Percentiles rank a stretch among this genome's conserved stretches.
These are phyloP conservation scores for Cercospora sp. DNA, from an alignment of 2,329 filamentous ascomycete genomes.

Conservation along the genomic window DNA sequence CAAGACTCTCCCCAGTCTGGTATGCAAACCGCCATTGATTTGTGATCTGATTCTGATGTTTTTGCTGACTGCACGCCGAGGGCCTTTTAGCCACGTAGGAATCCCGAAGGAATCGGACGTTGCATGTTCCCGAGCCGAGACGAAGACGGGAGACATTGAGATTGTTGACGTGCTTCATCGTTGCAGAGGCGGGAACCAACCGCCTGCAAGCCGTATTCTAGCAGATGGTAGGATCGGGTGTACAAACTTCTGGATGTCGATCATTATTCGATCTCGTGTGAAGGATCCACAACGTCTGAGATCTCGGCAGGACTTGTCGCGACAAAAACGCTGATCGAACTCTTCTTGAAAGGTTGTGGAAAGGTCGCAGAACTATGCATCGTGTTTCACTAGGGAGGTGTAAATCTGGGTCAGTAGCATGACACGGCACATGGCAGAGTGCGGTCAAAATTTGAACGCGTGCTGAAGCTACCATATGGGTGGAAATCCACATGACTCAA, in stretches of 20 bases:
- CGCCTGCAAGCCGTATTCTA: neutral
- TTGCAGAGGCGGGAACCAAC: neutral
- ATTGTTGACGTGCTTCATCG: neutral
- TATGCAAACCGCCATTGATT: neutral
- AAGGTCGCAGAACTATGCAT: neutral
- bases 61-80: neutral
- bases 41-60: neutral
- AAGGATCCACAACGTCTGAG: neutral
- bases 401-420: neutral
- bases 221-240: neutral
- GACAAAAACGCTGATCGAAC: neutral
- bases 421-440: neutral
- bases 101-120: neutral
- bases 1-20: neutral
- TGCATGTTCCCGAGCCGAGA: neutral
- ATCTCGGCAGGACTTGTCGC: neutral
- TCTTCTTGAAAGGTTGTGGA: neutral
- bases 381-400: neutral
- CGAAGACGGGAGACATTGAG: neutral
- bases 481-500: neutral
- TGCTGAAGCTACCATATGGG: neutral
- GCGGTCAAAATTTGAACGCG: neutral
- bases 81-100: neutral
- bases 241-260: neutral
- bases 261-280: neutral